A percentile compares a stretch with the other conserved stretches of the same genome.
These are phyloP conservation scores for Stephanodiscus triporus DNA, from an alignment of 108 stramenopile species.

Conservation along the genomic window DNA sequence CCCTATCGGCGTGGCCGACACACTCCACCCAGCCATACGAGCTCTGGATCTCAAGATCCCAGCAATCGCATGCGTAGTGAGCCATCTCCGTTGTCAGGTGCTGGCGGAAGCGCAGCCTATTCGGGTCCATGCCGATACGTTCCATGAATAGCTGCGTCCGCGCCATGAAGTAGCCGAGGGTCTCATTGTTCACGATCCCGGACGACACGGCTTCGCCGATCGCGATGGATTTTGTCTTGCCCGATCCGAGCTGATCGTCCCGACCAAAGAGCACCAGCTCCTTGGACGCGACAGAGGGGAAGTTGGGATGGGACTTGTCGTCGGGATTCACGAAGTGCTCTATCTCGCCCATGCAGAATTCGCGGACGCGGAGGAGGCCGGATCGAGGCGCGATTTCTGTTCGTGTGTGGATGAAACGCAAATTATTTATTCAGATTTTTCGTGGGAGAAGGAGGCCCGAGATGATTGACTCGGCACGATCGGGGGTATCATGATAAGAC, in stretches of 20 bases:
- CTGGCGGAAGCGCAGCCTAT: constrained; percentile 96
- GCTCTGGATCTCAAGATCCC: constrained; percentile 99
- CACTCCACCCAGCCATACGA: constrained; percentile 99
- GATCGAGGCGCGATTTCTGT: constrained; percentile 97
- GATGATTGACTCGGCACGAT: constrained; percentile 2
- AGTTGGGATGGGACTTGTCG: constrained; percentile 96
- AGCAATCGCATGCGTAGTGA: constrained; percentile 99
- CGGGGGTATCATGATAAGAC: not conserved
- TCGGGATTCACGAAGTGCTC: constrained; percentile 99
- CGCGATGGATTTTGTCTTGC: constrained; percentile 89
- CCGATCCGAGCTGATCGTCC: constrained; percentile 97
- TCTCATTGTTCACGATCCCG: constrained; percentile 98
- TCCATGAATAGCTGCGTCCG: constrained; percentile 97
- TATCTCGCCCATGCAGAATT: constrained; percentile 99
- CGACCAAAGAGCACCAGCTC: constrained; percentile 88
- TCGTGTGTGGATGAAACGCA: too few species aligned
- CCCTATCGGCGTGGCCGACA: constrained; percentile 99
- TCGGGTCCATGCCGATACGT: constrained; percentile 95
- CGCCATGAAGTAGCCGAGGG: constrained; percentile 99
- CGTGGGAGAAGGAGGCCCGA: constrained; percentile 2
- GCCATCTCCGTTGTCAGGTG: constrained; percentile 99
- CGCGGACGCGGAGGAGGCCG: constrained; percentile 98
- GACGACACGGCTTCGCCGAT: constrained; percentile 92
- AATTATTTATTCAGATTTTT: too few species aligned
- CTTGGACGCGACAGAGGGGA: constrained; percentile 85